Conservation (phyloP, 805 yeast species). For the Jamesozyma gamospora region DNA sequence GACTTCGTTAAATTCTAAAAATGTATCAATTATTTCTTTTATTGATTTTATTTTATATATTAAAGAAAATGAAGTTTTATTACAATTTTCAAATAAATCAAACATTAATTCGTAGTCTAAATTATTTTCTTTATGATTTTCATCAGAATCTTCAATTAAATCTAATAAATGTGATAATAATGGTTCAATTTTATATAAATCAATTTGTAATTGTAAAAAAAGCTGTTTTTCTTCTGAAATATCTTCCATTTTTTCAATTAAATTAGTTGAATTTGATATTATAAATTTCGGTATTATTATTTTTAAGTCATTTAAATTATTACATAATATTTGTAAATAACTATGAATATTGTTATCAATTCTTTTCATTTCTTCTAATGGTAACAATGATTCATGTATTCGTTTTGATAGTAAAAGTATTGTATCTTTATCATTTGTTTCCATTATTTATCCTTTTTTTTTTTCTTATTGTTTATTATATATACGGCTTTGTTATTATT, state of each 20-base stretch:
- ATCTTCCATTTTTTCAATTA: constrained; percentile 1
- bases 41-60: constrained; percentile 16
- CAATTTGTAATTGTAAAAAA: constrained; percentile 15
- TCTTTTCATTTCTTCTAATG: background rate
- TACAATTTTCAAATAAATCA: constrained; percentile 27
- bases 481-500: too few species aligned
- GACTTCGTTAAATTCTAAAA: constrained; percentile 38
- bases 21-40: constrained; percentile 31
- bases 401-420: background rate
- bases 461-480: background rate
- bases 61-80: constrained; percentile 26
- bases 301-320: background rate
- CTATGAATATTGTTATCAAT: background rate
- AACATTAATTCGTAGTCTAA: constrained; percentile 13
- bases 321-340: background rate
- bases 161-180: constrained; percentile 30
- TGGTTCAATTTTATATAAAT: constrained; percentile 29
- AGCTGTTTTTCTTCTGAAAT: background rate
- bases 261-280: background rate
- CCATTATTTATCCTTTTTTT: background rate
- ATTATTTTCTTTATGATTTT: background rate
- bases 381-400: background rate
- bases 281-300: background rate
- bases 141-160: constrained; percentile 22
- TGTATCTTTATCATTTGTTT: background rate